A percentile compares a stretch with the other conserved stretches of the same genome.
Conservation (phyloP, 345 rosid genomes). For the Populus pruinosa region DNA sequence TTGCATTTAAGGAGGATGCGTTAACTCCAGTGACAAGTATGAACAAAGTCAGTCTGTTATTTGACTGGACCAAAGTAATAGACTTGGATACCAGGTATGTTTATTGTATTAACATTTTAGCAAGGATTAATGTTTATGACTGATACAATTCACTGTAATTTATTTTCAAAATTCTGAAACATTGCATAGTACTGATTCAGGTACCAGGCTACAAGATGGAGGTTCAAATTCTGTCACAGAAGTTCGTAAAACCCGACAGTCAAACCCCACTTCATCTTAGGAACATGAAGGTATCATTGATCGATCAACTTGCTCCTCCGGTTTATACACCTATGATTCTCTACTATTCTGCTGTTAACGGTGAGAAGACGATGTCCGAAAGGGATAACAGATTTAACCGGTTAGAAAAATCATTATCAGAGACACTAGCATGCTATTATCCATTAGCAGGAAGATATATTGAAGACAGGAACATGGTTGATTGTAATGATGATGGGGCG, state of each 20-base stretch:
- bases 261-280: constrained; percentile 15
- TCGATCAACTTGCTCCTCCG: constrained; percentile 28
- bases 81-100: too few relatives aligned
- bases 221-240: constrained; percentile 21
- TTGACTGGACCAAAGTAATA: too few relatives aligned
- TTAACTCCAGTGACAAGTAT: too few relatives aligned
- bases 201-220: constrained; percentile 7
- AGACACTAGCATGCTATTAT: constrained; percentile 20
- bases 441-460: constrained; percentile 32
- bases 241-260: constrained; percentile 19
- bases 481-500: constrained; percentile 28
- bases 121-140: too few relatives aligned
- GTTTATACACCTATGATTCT: constrained; percentile 25
- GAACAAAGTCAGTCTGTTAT: too few relatives aligned
- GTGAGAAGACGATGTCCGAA: not conserved
- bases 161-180: not conserved
- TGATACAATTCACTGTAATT: not conserved
- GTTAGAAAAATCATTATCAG: constrained; percentile 21
- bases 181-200: not conserved
- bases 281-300: constrained; percentile 16
- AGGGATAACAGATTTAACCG: not conserved
- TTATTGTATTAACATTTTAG: too few relatives aligned
- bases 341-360: constrained; percentile 12
- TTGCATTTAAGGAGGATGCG: not conserved
- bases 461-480: constrained; percentile 9